These are phyloP conservation scores for Glomus cerebriforme DNA, from an alignment of 192 early-diverging fungal genomes.

Conservation along the genomic window DNA sequence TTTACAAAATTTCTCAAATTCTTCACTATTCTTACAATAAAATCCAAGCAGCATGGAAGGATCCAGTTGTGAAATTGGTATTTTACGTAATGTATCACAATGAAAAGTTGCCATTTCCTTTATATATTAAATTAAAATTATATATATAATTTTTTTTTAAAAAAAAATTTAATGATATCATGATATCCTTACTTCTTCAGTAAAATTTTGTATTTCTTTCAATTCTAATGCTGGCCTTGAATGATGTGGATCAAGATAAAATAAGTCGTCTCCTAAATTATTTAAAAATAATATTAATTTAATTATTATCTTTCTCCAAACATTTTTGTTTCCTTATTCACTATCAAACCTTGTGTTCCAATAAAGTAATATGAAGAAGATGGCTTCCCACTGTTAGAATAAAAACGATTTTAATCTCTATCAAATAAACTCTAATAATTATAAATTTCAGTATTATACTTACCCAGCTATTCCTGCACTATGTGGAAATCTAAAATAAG, in stretches of 20 bases:
- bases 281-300: not conserved
- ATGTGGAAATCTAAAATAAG: conserved; percentile 75
- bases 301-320: not conserved
- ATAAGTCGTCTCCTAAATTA: conserved; percentile 67
- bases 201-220: conserved; percentile 48
- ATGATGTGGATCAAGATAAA: conserved; percentile 94
- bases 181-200: conserved; percentile 53
- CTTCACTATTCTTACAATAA: conserved; percentile 61
- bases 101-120: conserved; percentile 82
- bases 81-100: conserved; percentile 71
- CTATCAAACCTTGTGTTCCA: conserved; percentile 71
- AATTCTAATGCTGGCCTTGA: conserved; percentile 67
- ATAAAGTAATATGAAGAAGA: conserved; percentile 94
- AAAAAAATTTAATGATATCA: not conserved
- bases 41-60: conserved; percentile 95
- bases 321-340: not conserved
- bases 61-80: conserved; percentile 79
- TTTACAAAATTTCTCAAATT: conserved; percentile 66
- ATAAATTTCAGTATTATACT: not conserved
- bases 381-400: conserved; percentile 73
- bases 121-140: too few species aligned
- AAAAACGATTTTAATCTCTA: not conserved
- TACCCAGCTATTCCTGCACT: conserved; percentile 93
- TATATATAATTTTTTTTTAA: not conserved
- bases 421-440: not conserved